These are phyloP conservation scores for Coemansia sp. DNA, from an alignment of 192 early-diverging fungal genomes.

Conservation along the genomic window DNA sequence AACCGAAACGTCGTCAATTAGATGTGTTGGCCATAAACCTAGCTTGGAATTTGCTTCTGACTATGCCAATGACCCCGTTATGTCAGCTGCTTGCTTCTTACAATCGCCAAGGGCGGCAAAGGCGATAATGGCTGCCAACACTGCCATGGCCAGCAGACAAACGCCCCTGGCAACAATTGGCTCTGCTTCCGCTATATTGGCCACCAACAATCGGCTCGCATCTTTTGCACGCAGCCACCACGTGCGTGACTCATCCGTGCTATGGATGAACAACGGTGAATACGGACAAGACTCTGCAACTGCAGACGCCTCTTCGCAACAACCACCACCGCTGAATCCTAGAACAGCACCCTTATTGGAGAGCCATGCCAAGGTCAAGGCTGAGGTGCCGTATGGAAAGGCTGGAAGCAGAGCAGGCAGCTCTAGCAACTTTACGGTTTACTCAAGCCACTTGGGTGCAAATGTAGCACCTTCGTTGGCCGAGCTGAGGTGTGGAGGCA, in stretches of 20 bases:
- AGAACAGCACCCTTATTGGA: neutral
- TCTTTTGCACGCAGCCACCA: constrained; percentile 8
- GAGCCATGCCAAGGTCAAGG: neutral
- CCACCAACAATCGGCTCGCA: constrained; percentile 1
- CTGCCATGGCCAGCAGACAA: neutral
- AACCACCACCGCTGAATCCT: neutral
- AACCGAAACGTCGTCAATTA: neutral
- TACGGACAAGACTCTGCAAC: neutral
- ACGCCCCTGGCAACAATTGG: neutral
- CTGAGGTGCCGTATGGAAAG: neutral
- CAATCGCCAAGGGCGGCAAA: neutral
- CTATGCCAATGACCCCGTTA: constrained; percentile 1
- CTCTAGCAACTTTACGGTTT: constrained; percentile 29
- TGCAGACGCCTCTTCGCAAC: neutral
- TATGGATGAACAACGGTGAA: constrained; percentile 36
- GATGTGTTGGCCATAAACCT: neutral
- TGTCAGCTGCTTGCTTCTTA: constrained; percentile 4
- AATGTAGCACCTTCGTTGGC: constrained; percentile 15
- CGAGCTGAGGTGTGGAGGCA: constrained; percentile 1
- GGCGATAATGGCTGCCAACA: neutral
- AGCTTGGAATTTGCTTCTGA: neutral
- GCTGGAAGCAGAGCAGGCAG: neutral
- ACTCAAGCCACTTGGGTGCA: constrained; percentile 28
- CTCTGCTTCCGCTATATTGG: neutral
- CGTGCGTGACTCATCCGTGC: constrained; percentile 34